Base-by-base conservation (phyloP, 1,284 basidiomycete species). In the Ustilago loliicola region DNA sequence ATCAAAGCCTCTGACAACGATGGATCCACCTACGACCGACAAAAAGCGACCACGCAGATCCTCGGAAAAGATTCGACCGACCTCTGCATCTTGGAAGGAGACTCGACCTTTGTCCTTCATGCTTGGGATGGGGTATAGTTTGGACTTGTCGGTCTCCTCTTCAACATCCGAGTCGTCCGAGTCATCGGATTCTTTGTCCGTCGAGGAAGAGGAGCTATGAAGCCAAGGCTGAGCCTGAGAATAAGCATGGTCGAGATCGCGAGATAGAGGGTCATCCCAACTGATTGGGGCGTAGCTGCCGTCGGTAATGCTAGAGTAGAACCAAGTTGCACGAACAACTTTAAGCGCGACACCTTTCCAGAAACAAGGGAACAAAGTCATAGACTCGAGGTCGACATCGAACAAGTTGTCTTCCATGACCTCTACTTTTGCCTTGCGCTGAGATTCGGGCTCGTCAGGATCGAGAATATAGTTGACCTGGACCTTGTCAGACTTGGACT, bases 311-410 rank as follows among this genome's bases (percentile, higher is more conserved):
- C 80, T 72, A 2, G 84, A 82, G 70, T 87, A 88, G 80, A 87
- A 87, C 87, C 87, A 87, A 2, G 82, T 85, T 0, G 83, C 83
- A 1, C 83, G 79, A 3, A 86, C 78, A 15, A 87, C 82, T 27
- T 80, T 77, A 50, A 87, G 83, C 29, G 81, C 73, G 3, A 79
- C 79, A 15, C 86, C 86, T 56, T 82, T 82, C 86, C 86, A 87
- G 56, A 88, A 87, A 52, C 83, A 85, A 2, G 87, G 87, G 52
- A 80, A 87, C 25, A 87, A 76, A 5, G 72, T 72, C 85, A 84
- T 83, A n/a, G 51, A 57, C 23, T 72, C 67, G 40, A 85, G 62
- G 34, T 86, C 83, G 34, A 85, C 85, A 40, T 85, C 84, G 60
- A 84, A 86, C 47, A 86, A 72, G 9, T 68, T 68, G 64, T 86